These are phyloP conservation scores for Saccharomyces eubayanus DNA, from an alignment of 805 yeast species.

Conservation along the genomic window DNA sequence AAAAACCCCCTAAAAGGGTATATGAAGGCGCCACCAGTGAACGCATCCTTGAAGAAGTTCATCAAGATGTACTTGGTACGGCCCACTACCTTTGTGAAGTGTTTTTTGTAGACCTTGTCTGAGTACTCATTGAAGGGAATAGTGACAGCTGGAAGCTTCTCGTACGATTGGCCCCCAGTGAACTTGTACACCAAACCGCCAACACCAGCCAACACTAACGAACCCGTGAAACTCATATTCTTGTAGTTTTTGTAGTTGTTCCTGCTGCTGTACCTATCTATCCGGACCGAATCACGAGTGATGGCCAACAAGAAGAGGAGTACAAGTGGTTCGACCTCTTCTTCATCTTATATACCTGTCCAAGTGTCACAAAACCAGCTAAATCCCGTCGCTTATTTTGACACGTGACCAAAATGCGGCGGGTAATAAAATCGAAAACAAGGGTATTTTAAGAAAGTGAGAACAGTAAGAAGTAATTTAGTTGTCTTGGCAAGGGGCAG, in stretches of 20 bases:
- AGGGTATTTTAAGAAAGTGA: not conserved
- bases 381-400: not conserved
- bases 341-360: not conserved
- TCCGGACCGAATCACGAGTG: not conserved
- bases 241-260: not conserved
- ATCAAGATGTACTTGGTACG: slow-evolving; percentile 7
- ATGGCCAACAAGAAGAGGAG: not conserved
- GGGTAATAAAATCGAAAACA: not conserved
- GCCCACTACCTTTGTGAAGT: slow-evolving; percentile 6
- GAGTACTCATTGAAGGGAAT: slow-evolving; percentile 7
- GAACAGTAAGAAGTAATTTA: not conserved
- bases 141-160: slow-evolving; percentile 14
- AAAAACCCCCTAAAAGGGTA: slow-evolving; percentile 22
- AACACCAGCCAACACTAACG: slow-evolving; percentile 23
- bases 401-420: not conserved
- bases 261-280: not conserved
- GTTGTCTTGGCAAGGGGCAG: not conserved
- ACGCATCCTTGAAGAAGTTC: slow-evolving; percentile 20
- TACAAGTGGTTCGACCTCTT: not conserved
- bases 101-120: slow-evolving; percentile 11
- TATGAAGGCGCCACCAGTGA: slow-evolving; percentile 16
- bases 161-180: slow-evolving; percentile 19
- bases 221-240: slow-evolving; percentile 28
- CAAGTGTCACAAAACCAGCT: not conserved
- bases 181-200: slow-evolving; percentile 25